phyloP scores from a whole-genome alignment of 805 yeast genomes.

The Saccharomycopsis sp. region DNA sequence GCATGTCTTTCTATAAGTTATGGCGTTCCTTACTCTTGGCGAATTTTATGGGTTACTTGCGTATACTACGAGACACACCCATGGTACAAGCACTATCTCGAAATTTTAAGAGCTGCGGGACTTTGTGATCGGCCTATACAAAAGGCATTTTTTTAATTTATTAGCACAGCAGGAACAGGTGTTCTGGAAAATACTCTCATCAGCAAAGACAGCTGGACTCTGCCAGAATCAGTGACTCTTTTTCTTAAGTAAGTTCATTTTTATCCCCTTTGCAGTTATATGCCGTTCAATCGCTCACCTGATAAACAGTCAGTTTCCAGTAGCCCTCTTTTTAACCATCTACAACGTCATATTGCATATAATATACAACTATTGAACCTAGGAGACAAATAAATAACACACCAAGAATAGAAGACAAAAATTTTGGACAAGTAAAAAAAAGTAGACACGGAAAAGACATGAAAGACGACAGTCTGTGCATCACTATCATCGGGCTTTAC shows the following conservation, averaged over 20 bases:
- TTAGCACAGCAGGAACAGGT: slow-evolving; percentile 26
- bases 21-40: slow-evolving; percentile 26
- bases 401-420: neutral
- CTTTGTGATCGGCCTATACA: slow-evolving; percentile 27
- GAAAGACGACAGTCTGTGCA: neutral
- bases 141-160: slow-evolving; percentile 26
- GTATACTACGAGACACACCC: slow-evolving; percentile 26
- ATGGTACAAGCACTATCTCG: slow-evolving; percentile 25
- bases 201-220: slow-evolving; percentile 22
- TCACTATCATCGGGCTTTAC: no score
- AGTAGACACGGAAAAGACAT: neutral
- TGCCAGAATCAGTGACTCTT: no score
- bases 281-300: no score
- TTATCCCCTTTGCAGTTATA: no score
- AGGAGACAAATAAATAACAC: neutral
- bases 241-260: no score
- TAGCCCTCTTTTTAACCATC: no score
- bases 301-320: no score
- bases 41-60: slow-evolving; percentile 30
- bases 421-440: no score
- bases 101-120: slow-evolving; percentile 7
- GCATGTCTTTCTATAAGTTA: slow-evolving; percentile 25
- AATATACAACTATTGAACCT: neutral
- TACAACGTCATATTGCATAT: neutral
- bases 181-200: slow-evolving; percentile 33